Evolutionary conservation across 495 filamentous ascomycete genomes (phyloP).

Genomic region (Chaetomidium leptoderma): DNA sequence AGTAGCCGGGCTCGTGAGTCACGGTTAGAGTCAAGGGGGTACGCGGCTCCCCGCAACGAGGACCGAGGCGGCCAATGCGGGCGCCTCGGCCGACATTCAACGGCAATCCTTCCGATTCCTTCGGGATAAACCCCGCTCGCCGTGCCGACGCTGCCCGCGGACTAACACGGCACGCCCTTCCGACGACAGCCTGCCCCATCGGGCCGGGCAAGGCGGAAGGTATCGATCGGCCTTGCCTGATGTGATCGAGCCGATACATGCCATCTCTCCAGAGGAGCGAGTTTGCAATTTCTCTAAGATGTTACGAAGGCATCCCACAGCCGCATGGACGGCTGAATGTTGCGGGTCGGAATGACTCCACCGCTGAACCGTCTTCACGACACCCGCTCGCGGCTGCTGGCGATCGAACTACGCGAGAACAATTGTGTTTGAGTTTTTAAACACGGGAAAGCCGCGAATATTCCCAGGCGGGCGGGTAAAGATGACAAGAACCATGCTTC

Average conservation of each 20-base stretch:
- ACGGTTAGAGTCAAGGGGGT: not conserved
- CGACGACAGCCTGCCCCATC: not conserved
- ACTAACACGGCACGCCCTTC: slow-evolving; percentile 7
- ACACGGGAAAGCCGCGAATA: not conserved
- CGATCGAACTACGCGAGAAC: slow-evolving; percentile 8
- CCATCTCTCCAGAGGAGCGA: no score
- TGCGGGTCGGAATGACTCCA: not conserved
- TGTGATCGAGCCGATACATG: no score
- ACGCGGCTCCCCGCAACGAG: no score
- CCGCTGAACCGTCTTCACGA: not conserved
- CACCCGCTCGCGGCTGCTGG: slow-evolving; percentile 13
- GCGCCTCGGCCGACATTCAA: not conserved
- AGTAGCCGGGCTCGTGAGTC: not conserved
- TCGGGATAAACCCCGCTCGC: slow-evolving; percentile 3
- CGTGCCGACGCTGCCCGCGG: slow-evolving; percentile 8
- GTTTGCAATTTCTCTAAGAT: not conserved
- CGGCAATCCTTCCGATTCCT: no score
- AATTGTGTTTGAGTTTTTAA: slow-evolving; percentile 18
- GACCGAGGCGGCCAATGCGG: not conserved
- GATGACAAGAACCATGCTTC: not conserved
- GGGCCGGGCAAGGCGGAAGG: not conserved
- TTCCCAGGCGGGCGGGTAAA: slow-evolving; percentile 1
- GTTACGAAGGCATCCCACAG: not conserved
- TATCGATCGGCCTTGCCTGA: no score
- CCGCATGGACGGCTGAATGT: not conserved